Conservation (phyloP, 257 asterid species). For the Coffea canephora region DNA sequence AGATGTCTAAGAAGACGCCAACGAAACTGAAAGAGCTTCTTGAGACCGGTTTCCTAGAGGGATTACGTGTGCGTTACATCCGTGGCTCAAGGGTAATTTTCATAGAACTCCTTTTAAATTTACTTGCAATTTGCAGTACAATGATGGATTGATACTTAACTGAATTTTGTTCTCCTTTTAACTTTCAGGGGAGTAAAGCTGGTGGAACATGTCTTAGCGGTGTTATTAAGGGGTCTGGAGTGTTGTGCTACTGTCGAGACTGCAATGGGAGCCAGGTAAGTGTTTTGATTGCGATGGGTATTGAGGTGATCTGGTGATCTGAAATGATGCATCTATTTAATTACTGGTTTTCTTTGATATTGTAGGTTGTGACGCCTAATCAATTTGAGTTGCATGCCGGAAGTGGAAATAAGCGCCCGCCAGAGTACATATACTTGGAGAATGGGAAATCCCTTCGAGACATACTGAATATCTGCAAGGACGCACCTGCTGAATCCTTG, state of each 20-base stretch:
- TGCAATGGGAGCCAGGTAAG: constrained; percentile 69
- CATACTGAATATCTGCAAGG: constrained; percentile 66
- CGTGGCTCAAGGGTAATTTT: constrained; percentile 59
- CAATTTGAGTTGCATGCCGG: constrained; percentile 79
- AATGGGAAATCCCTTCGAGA: constrained; percentile 75
- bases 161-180: constrained; percentile 21
- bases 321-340: constrained; percentile 17
- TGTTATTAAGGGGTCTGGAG: constrained; percentile 59
- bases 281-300: not conserved
- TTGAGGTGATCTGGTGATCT: constrained; percentile 6
- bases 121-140: not conserved
- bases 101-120: not conserved
- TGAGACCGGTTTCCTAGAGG: constrained; percentile 81
- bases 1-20: constrained; percentile 61
- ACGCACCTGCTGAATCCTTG: constrained; percentile 44
- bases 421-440: constrained; percentile 70
- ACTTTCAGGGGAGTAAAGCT: constrained; percentile 41
- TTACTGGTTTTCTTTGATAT: constrained; percentile 23
- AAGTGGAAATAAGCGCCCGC: constrained; percentile 74
- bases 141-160: constrained; percentile 8
- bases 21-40: constrained; percentile 74
- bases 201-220: constrained; percentile 59
- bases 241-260: constrained; percentile 67
- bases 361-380: constrained; percentile 73
- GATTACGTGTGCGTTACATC: constrained; percentile 58